These are phyloP conservation scores for Hepatocystis sp. DNA, from an alignment of 169 alveolate species.

Conservation along the genomic window DNA sequence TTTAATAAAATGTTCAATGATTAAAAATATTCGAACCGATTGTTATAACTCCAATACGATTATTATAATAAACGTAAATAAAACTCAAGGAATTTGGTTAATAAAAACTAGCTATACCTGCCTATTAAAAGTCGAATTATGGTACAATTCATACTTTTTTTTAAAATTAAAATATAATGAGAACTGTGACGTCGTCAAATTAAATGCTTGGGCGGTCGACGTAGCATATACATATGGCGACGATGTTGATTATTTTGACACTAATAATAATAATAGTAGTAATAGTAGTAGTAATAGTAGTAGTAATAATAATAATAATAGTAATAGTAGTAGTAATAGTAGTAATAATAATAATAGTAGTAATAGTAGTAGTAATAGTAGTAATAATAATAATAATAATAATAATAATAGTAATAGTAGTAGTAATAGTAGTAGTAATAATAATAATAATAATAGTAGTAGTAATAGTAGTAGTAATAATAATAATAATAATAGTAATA, in stretches of 20 bases:
- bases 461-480: too few relatives aligned
- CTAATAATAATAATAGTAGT: not conserved
- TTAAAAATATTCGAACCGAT: slow-evolving; percentile 17
- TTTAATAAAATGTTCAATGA: slow-evolving; percentile 69
- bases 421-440: too few relatives aligned
- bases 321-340: too few relatives aligned
- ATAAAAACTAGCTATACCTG: slow-evolving; percentile 35
- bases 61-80: slow-evolving; percentile 10
- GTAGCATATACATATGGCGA: slow-evolving; percentile 75
- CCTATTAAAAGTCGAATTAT: slow-evolving; percentile 47
- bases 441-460: not conserved
- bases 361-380: too few relatives aligned
- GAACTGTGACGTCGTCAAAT: slow-evolving; percentile 12
- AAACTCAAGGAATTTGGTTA: slow-evolving; percentile 49
- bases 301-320: too few relatives aligned
- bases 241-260: slow-evolving; percentile 37
- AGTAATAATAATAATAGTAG: too few relatives aligned
- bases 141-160: slow-evolving; percentile 70
- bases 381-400: too few relatives aligned
- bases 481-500: too few relatives aligned
- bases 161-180: slow-evolving; percentile 53
- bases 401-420: not conserved
- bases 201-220: slow-evolving; percentile 58
- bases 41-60: too few relatives aligned
- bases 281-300: too few relatives aligned